Percentiles rank a stretch among this genome's conserved stretches.
phyloP scores from a whole-genome alignment of 257 asterid species.

The Fraxinus pennsylvanica region DNA sequence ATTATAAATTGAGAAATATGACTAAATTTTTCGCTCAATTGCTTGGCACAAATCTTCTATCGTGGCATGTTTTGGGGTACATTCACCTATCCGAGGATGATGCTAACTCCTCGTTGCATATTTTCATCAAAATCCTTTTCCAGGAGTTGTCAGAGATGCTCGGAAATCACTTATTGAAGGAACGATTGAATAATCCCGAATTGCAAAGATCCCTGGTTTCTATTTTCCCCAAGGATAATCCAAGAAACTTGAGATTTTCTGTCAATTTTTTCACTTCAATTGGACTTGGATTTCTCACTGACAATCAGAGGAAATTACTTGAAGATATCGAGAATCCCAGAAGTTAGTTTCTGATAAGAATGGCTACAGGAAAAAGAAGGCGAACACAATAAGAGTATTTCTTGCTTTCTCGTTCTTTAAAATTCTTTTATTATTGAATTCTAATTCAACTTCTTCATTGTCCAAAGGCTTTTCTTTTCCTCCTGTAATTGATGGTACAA shows the following conservation, averaged over 20 bases:
- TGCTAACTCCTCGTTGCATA: slow-evolving; percentile 21
- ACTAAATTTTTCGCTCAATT: slow-evolving; percentile 25
- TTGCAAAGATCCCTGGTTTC: slow-evolving; percentile 18
- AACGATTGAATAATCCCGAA: slow-evolving; percentile 6
- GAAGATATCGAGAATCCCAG: neutral
- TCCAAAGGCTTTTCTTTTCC: neutral
- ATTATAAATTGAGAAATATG: slow-evolving; percentile 12
- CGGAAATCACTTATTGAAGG: slow-evolving; percentile 12
- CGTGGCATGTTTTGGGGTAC: slow-evolving; percentile 22
- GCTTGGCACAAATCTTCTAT: slow-evolving; percentile 6
- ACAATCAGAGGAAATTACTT: neutral
- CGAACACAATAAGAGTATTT: neutral
- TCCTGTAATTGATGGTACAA: neutral
- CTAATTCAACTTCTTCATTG: neutral
- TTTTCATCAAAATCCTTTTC: slow-evolving; percentile 20
- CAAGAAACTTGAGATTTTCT: neutral
- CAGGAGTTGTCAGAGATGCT: slow-evolving; percentile 20
- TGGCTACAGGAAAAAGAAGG: neutral
- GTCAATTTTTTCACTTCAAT: neutral
- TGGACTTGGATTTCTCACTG: neutral
- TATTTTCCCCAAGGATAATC: slow-evolving; percentile 14
- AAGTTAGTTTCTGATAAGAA: neutral
- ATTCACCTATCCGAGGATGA: slow-evolving; percentile 12
- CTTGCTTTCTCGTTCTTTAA: neutral
- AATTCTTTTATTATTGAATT: no score